Evolutionary conservation across 2,329 filamentous ascomycete species (phyloP), one percentile per base, ranked within the genome.

Genomic region (Trichoderma cornu-damae): DNA sequence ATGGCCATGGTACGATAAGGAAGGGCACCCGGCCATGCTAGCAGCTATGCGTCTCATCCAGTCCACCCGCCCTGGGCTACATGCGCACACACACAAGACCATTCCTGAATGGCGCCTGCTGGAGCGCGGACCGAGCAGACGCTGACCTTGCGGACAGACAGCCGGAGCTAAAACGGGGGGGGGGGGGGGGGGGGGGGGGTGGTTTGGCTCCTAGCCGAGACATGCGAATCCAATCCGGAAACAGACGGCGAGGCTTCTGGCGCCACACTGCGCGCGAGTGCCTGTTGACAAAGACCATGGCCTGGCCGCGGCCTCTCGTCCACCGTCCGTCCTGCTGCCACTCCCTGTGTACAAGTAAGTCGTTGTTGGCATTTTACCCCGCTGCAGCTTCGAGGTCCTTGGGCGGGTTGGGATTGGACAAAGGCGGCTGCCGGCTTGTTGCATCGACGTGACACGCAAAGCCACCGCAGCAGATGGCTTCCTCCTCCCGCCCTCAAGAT

Each of bases 41-140:
- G 46, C 32, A n/a, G 30, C 20, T 11, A 40, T 53, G 50, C 50
- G 28, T 32, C 38, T 53, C 28, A 44, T 53, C 38, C 50, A 44
- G 28, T 38, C 49, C 24, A 43, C 38, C 37, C 49, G 35, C 11
- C n/a, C 24, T 34, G 44, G 18, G n/a, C 20, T 11, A 14, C 2
- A 6, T 35, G 50, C 16, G 22, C 38, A n/a, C 8, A 18, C 16
- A n/a, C 38, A n/a, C 8, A 18, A 35, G 38, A 8, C 26, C 26
- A 8, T 28, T 28, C 30, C n/a, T 18, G 35, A 11, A 38, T 20
- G 22, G 34, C 34, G 35, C 18, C 24, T 14, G 48, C 48, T 30
- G 22, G 14, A 37, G 26, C n/a, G 46, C 20, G 12, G 22, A 22
- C 26, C 22, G 11, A 11, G 37, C 22, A 18, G 14, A 12, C 34